Base-by-base conservation (phyloP, 2,329 filamentous ascomycete genomes). In the Exophiala sp. region DNA sequence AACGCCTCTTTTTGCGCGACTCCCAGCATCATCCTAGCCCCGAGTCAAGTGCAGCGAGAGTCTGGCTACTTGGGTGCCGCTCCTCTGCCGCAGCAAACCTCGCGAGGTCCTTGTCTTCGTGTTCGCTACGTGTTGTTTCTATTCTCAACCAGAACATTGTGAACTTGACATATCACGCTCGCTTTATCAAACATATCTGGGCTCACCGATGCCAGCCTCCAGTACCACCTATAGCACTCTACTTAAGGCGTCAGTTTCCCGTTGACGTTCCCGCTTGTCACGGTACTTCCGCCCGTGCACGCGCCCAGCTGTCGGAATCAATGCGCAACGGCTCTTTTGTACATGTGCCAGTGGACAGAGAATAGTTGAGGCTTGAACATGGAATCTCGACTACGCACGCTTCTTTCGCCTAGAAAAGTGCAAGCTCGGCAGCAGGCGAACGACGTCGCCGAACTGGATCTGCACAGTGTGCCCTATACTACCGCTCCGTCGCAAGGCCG, bases 311-410 rank as follows among this genome's bases (percentile, higher is more conserved):
- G 5, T 46, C 29, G 21, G 35, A 32, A 45, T 48, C 54, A 56
- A 56, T 53, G 53, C 48, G 27, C 41, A 38, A 30, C 18, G 43
- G 23, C 29, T 13, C 30, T 19, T 37, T 37, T 19, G 14, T 37
- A 18, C 18, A 23, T 30, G 14, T 46, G 24, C 27, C n/a, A n/a
- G n/a, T n/a, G n/a, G n/a, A n/a, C n/a, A n/a, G n/a, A n/a, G n/a
- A n/a, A n/a, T n/a, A 48, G 21, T 24, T 16, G 48, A 42, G 21
- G 27, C 44, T 49, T 11, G 43, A 53, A 30, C 34, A 57, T 57
- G 54, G 54, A 57, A 41, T 52, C 48, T 32, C 51, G 54, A 40
- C 34, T 57, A 27, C 54, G 54, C 38, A 57, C 54, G 27, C 32
- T 57, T 10, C 48, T 53, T 23, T 50, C 45, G n/a, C 46, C 51